Conservation (phyloP, 2,329 filamentous ascomycete genomes). For the Orbilia oligospora region DNA sequence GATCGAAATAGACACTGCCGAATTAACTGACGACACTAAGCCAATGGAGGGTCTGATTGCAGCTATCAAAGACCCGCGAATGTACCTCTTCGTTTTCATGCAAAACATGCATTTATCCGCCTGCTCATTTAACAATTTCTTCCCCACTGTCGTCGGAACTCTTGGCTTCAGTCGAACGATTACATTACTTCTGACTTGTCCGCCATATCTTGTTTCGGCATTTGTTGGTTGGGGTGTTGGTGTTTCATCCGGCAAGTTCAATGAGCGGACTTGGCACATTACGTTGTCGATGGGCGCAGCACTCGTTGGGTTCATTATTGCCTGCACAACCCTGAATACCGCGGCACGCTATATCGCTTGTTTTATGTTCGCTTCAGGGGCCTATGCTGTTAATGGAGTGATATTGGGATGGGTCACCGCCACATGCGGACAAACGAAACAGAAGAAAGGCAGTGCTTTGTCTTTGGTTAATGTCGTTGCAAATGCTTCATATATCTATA, state of each 20-base stretch:
- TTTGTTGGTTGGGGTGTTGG: constrained; percentile 69
- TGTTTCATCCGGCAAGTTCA: constrained; percentile 70
- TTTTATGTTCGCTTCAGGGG: constrained; percentile 68
- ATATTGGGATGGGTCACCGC: constrained; percentile 70
- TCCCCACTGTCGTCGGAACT: constrained; percentile 70
- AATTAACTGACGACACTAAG: constrained; percentile 68
- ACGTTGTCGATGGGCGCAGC: constrained; percentile 68
- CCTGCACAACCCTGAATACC: constrained; percentile 67
- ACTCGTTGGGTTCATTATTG: constrained; percentile 68
- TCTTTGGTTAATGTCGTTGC: constrained; percentile 71
- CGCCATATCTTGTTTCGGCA: constrained; percentile 71
- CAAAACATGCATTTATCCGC: constrained; percentile 73
- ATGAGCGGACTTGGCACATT: constrained; percentile 72
- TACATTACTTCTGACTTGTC: constrained; percentile 71
- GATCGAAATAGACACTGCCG: constrained; percentile 71
- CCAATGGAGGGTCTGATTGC: constrained; percentile 70
- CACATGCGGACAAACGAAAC: constrained; percentile 70
- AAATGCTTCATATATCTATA: constrained; percentile 70
- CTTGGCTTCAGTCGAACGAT: constrained; percentile 70
- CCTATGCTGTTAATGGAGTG: constrained; percentile 68
- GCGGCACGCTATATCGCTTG: constrained; percentile 68
- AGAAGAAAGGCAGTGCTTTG: constrained; percentile 70
- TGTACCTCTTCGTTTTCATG: constrained; percentile 73
- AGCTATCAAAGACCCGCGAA: constrained; percentile 70
- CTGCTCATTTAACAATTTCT: constrained; percentile 66